Evolutionary conservation across 345 rosid species (phyloP).

Genomic region (Cardamine resedifolia): DNA sequence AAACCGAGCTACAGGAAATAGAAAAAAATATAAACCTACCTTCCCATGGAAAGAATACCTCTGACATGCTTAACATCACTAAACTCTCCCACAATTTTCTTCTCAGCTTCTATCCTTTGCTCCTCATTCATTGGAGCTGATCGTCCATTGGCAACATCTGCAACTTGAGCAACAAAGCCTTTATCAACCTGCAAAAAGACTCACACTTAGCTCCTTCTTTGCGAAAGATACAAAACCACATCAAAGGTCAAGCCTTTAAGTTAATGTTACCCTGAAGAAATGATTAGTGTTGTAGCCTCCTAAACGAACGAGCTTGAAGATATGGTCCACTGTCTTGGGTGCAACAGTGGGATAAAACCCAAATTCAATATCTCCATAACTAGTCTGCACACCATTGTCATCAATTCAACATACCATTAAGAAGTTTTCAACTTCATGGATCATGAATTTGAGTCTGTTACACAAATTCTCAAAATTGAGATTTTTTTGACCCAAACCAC

Average conservation of each 20-base stretch:
- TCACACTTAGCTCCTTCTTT: background rate
- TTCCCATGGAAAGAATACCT: slow-evolving; percentile 88
- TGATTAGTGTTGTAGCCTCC: slow-evolving; percentile 92
- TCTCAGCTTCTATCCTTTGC: slow-evolving; percentile 71
- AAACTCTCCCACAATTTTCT: slow-evolving; percentile 81
- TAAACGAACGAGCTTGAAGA: slow-evolving; percentile 89
- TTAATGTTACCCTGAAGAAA: slow-evolving; percentile 75
- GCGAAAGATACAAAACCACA: slow-evolving; percentile 4
- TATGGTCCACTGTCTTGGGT: slow-evolving; percentile 89
- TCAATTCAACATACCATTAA: background rate
- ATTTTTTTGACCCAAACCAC: background rate
- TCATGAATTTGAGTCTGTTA: background rate
- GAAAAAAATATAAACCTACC: slow-evolving; percentile 49
- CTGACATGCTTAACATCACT: slow-evolving; percentile 89
- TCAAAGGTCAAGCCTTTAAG: slow-evolving; percentile 18
- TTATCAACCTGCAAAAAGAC: slow-evolving; percentile 68
- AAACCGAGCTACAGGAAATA: background rate
- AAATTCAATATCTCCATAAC: slow-evolving; percentile 85
- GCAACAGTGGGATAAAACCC: slow-evolving; percentile 88
- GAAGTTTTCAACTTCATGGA: background rate
- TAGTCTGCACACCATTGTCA: slow-evolving; percentile 52
- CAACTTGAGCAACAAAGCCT: slow-evolving; percentile 98
- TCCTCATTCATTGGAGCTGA: slow-evolving; percentile 87
- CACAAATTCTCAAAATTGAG: background rate
- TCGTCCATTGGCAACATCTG: slow-evolving; percentile 76